Evolutionary conservation across 257 asterid species (phyloP), one percentile per base, ranked within the genome.

Genomic region (Eustoma russellianum): DNA sequence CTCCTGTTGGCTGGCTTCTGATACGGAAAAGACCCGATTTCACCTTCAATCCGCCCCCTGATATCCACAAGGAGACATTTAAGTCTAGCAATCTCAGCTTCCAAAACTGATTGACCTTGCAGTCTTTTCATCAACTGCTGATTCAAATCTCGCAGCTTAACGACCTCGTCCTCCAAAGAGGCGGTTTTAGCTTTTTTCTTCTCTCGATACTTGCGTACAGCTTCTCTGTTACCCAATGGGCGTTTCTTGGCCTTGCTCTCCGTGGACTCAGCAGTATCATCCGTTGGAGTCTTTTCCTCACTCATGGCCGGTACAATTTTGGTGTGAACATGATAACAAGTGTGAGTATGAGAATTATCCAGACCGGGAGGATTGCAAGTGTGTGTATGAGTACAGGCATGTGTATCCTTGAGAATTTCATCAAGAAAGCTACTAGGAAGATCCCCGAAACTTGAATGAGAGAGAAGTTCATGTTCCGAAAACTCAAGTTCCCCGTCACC

Each of bases 341-440:
- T 91, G 66, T 91, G 98, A 0, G 79, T 73, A 38, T 77, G 83
- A 11, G 83, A 77, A 59, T 77, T 77, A 71, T 91, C 95, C 0
- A 97, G 98, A 45, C 97, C 98, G 1, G 94, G 83, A 0, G 90
- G 95, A 72, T 81, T 82, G 73, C 98, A 91, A 59, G 98, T 94
- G 59, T 91, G 98, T 48, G 98, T 82, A 68, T 91, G 98, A 28
- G 98, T 84, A 56, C 83, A 77, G 11, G 83, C 83, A 57, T 66
- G 83, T 8, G 68, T 55, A 74, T 77, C 79, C 57, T 65, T 73
- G 60, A 77, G 67, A 44, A 70, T 44, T 50, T 73, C 83, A 63
- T 73, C 72, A 33, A 70, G 49, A 62, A 75, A 67, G 61, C 75
- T 73, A 55, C 63, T 71, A 6, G 79, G 74, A 34, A 77, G 64